phyloP scores from a whole-genome alignment of 192 early-diverging fungal genomes.

The Coemansia sp. region DNA sequence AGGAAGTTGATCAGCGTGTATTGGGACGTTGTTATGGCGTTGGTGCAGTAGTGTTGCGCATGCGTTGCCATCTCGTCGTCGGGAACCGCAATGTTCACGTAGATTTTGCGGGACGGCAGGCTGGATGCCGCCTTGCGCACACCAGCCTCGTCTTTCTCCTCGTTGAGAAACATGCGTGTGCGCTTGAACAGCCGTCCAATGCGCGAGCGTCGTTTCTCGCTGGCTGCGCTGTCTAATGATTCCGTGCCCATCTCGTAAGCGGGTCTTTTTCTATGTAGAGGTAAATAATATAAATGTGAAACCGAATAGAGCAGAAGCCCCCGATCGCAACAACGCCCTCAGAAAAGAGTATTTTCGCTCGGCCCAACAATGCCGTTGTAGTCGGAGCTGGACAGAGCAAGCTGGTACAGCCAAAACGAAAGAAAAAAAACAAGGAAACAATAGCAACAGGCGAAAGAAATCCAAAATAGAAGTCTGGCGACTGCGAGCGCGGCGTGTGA shows the following conservation, averaged over 20 bases:
- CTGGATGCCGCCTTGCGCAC: slow-evolving; percentile 28
- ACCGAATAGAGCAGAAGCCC: not conserved
- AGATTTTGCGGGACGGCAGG: slow-evolving; percentile 54
- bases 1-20: slow-evolving; percentile 85
- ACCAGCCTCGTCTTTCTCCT: slow-evolving; percentile 4
- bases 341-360: not conserved
- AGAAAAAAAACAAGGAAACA: not conserved
- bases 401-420: not conserved
- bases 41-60: slow-evolving; percentile 66
- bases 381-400: not conserved
- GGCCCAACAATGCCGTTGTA: too few species aligned
- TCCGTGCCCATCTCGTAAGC: not conserved
- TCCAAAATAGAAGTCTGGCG: not conserved
- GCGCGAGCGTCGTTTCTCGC: slow-evolving; percentile 1
- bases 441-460: not conserved
- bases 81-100: slow-evolving; percentile 65
- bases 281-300: not conserved
- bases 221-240: not conserved
- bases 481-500: not conserved
- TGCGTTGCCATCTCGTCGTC: slow-evolving; percentile 55
- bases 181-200: slow-evolving; percentile 2
- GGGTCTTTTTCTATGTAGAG: not conserved
- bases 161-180: not conserved
- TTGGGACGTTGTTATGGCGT: slow-evolving; percentile 87
- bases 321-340: not conserved